These are phyloP conservation scores for Guillardia theta DNA, from an alignment of 78 protist genomes.

Conservation along the genomic window DNA sequence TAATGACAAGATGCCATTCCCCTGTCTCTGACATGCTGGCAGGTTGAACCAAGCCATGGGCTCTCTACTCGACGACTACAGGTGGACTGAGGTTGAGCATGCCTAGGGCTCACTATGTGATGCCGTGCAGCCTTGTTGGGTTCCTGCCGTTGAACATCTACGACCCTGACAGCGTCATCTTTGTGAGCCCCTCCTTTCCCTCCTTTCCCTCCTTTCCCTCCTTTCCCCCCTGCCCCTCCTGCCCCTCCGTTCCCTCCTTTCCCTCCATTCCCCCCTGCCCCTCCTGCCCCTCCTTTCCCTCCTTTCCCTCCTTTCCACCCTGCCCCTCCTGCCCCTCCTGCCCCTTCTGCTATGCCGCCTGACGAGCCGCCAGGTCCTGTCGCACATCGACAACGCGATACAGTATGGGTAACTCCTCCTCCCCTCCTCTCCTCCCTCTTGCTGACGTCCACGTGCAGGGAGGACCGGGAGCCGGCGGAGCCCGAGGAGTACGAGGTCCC, in stretches of 20 bases:
- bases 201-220: no score
- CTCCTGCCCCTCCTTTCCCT: no score
- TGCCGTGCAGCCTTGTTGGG: neutral
- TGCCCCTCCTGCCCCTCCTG: no score
- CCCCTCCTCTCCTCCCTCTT: neutral
- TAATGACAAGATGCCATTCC: no score
- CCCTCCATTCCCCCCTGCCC: no score
- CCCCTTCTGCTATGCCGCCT: no score
- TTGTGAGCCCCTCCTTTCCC: no score
- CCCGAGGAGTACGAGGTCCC: neutral
- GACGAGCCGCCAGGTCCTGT: no score
- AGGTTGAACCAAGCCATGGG: neutral
- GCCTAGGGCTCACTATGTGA: neutral
- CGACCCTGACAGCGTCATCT: neutral
- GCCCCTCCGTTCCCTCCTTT: no score
- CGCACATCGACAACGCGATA: neutral
- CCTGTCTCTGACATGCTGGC: neutral
- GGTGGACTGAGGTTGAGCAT: neutral
- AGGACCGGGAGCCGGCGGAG: neutral
- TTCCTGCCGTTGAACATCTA: neutral
- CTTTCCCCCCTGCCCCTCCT: no score
- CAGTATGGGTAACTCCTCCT: neutral
- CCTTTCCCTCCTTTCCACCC: no score
- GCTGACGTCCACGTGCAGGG: neutral
- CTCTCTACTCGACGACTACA: neutral